Base-by-base conservation (phyloP, 2,329 filamentous ascomycete genomes). In the Diatrype stigma region DNA sequence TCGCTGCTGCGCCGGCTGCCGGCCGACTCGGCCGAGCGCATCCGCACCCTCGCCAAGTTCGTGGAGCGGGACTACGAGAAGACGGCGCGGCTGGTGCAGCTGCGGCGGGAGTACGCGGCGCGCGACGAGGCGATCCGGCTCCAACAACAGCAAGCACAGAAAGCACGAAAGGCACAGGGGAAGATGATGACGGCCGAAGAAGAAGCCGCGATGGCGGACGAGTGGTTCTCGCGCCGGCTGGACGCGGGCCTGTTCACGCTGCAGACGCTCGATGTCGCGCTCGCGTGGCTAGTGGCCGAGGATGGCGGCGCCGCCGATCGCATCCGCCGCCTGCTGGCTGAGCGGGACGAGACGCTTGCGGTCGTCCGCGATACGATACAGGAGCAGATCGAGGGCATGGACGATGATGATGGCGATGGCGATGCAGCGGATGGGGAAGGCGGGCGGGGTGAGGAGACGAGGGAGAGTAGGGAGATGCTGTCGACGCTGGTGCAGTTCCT, bases 11-110 rank as follows among this genome's bases (percentile, higher is more conserved):
- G 91, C 22, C 78, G 86, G 3, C 70, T 99, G 1, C 91, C 92
- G 0, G 88, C 84, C 16, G 83, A 90, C 30, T 91, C 89, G 1
- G 77, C 89, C 0, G 79, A 85, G 30, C 82, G 94, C 6, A 95
- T 97, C 60, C 83, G 94, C 3, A 81, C 87, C 1, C 78, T 97
- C 3, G 93, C 92, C 45, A 99, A 99, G 65, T 97, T 97, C 62
- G 87, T 96, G 17, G 94, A 99, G 68, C 96, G 90, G 65, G 85
- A 96, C 57, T 96, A 95, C 66, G 90, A 86, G 59, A 97, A 97
- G 75, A 82, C 90, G 35, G 73, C 66, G 6, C 89, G 85, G 64
- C 75, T 97, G 4, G 68, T 96, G 34, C 76, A 79, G 53, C 69
- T 96, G 45, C 81, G 92, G 38, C 73, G 82, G 45, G 86, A 89